phyloP scores from a whole-genome alignment of 1,139 yeast genomes.

The Pichia sp. region DNA sequence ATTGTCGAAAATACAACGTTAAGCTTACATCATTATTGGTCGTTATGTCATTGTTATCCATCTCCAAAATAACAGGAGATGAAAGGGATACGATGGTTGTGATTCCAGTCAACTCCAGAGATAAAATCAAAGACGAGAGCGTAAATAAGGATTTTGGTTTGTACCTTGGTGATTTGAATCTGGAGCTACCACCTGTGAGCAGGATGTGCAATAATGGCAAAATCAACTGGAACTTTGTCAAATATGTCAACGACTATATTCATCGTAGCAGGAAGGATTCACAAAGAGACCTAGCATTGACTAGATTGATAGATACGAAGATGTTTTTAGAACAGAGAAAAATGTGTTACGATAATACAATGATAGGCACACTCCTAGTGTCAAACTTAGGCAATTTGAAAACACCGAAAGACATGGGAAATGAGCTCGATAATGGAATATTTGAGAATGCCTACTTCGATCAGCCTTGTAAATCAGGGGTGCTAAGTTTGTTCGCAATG shows the following conservation, averaged over 20 bases:
- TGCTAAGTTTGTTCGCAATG: constrained; percentile 10
- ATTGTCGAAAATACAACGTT: constrained; percentile 9
- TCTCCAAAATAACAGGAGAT: constrained; percentile 8
- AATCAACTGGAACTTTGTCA: constrained; percentile 12
- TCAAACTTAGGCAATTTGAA: constrained; percentile 12
- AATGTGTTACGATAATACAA: constrained; percentile 1
- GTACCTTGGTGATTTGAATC: constrained; percentile 10
- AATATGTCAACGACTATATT: constrained; percentile 9
- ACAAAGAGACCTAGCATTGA: constrained; percentile 10
- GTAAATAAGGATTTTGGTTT: constrained; percentile 8
- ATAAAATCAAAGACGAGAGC: not conserved
- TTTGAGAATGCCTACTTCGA: constrained; percentile 13
- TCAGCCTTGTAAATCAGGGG: constrained; percentile 11
- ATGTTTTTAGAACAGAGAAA: constrained; percentile 6
- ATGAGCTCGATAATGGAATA: not conserved
- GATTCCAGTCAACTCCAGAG: constrained; percentile 12
- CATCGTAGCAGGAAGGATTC: constrained; percentile 7
- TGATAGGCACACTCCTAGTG: constrained; percentile 7
- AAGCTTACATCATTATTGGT: constrained; percentile 12
- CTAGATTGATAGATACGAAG: constrained; percentile 8
- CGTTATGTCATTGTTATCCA: constrained; percentile 8
- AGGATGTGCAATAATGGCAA: constrained; percentile 4
- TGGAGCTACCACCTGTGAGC: constrained; percentile 8
- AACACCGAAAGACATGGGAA: not conserved
- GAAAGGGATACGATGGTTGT: constrained; percentile 9